These are phyloP conservation scores for Wickerhamomyces hampshirensis DNA, from an alignment of 805 yeast species.

Conservation along the genomic window DNA sequence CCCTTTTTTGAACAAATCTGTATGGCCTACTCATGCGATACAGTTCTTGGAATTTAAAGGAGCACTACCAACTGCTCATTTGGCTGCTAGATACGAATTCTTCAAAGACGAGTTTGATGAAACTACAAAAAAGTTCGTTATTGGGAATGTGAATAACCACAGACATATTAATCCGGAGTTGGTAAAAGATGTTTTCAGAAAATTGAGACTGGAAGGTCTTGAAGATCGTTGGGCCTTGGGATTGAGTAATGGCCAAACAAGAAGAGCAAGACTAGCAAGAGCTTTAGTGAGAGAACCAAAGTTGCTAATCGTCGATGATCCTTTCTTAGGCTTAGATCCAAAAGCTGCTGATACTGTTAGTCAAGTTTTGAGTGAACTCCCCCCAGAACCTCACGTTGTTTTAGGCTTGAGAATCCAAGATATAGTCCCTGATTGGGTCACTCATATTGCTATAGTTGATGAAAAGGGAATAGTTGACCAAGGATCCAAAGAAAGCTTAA, in stretches of 20 bases:
- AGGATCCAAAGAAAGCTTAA: constrained; percentile 38
- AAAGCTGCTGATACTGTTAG: constrained; percentile 58
- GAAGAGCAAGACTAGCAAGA: constrained; percentile 84
- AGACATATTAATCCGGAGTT: constrained; percentile 29
- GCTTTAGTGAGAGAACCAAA: constrained; percentile 62
- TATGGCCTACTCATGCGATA: constrained; percentile 42
- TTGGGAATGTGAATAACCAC: constrained; percentile 38
- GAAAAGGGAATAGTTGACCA: constrained; percentile 44
- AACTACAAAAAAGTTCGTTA: constrained; percentile 56
- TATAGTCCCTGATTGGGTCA: constrained; percentile 71
- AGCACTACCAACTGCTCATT: constrained; percentile 54
- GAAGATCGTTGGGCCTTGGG: constrained; percentile 78
- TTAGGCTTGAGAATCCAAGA: constrained; percentile 79
- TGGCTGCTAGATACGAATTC: constrained; percentile 86
- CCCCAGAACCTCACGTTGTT: constrained; percentile 51
- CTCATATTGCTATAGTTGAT: constrained; percentile 62
- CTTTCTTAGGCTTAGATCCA: constrained; percentile 88
- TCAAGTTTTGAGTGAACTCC: constrained; percentile 38
- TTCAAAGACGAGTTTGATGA: constrained; percentile 82
- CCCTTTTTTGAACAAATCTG: constrained; percentile 42
- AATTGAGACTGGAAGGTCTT: constrained; percentile 52
- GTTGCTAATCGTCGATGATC: constrained; percentile 78
- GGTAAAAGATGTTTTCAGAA: constrained; percentile 39
- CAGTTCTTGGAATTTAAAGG: constrained; percentile 44
- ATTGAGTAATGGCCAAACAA: constrained; percentile 87